A percentile compares a stretch with the other conserved stretches of the same genome.
phyloP scores from a whole-genome alignment of 2,329 filamentous ascomycete genomes.

The Venturiaceae sp. region DNA sequence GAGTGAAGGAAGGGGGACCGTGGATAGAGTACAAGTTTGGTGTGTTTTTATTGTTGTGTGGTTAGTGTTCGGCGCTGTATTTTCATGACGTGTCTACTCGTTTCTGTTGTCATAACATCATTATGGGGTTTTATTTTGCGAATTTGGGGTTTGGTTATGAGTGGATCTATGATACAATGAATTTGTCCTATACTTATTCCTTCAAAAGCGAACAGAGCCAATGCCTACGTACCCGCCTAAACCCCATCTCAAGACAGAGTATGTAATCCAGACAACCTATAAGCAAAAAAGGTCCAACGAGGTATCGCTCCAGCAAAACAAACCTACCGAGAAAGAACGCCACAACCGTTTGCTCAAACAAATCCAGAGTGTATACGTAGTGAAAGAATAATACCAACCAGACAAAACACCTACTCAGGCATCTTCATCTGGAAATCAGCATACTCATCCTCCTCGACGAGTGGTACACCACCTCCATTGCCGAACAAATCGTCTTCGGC shows the following conservation, averaged over 20 bases:
- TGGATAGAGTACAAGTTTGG: background rate
- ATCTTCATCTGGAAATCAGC: slow-evolving; percentile 7
- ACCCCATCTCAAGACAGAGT: no score
- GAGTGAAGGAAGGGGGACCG: background rate
- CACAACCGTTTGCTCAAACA: background rate
- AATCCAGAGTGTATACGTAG: background rate
- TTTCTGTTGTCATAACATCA: no score
- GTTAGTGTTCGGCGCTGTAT: no score
- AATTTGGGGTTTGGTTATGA: no score
- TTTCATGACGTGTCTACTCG: no score
- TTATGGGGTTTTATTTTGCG: no score
- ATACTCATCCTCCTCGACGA: slow-evolving; percentile 2
- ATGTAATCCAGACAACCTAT: background rate
- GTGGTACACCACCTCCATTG: slow-evolving; percentile 1
- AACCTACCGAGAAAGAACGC: no score
- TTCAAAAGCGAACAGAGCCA: background rate
- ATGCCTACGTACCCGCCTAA: background rate
- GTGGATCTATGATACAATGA: background rate
- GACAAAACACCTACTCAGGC: background rate
- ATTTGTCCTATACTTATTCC: background rate
- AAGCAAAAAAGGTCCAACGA: background rate
- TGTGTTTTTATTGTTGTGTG: background rate
- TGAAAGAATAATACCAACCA: background rate
- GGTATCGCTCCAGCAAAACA: background rate
- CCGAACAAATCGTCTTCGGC: slow-evolving; percentile 4